phyloP scores from a whole-genome alignment of 306 rosid genomes.

The Ceratonia siliqua region DNA sequence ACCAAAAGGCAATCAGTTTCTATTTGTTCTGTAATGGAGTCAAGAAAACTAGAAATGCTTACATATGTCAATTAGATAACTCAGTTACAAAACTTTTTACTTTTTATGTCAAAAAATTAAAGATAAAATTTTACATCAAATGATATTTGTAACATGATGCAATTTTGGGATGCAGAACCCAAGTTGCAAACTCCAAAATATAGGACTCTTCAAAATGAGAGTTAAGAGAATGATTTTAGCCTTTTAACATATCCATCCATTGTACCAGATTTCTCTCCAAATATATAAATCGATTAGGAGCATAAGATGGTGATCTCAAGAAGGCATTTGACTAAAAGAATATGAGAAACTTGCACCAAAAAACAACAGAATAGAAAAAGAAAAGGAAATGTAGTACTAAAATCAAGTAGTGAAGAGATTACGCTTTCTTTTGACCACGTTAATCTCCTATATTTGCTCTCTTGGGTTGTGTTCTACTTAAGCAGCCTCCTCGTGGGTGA shows the following conservation, averaged over 20 bases:
- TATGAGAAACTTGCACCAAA: neutral
- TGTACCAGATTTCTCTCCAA: constrained; percentile 1
- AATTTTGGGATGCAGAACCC: constrained; percentile 11
- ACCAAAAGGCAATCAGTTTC: neutral
- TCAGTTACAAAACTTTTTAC: too few relatives aligned
- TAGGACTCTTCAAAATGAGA: constrained; percentile 8
- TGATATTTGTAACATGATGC: neutral
- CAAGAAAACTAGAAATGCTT: neutral
- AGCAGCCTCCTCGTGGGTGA: constrained; percentile 51
- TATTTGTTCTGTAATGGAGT: constrained; percentile 4
- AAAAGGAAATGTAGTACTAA: neutral
- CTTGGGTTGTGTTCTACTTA: constrained; percentile 50
- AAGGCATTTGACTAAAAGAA: neutral
- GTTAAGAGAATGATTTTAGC: neutral
- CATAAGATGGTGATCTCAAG: constrained; percentile 13
- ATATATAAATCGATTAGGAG: neutral
- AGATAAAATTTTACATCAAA: constrained; percentile 1
- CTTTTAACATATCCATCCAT: neutral
- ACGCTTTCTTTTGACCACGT: constrained; percentile 41
- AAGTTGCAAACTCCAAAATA: constrained; percentile 26
- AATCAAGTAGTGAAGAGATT: neutral
- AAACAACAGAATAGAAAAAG: too few relatives aligned
- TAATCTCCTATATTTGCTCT: constrained; percentile 57
- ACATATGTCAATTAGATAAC: constrained; percentile 19
- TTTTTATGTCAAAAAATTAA: too few relatives aligned